Conservation (phyloP, 192 early-diverging fungal genomes). For the Umbelopsis sp. region DNA sequence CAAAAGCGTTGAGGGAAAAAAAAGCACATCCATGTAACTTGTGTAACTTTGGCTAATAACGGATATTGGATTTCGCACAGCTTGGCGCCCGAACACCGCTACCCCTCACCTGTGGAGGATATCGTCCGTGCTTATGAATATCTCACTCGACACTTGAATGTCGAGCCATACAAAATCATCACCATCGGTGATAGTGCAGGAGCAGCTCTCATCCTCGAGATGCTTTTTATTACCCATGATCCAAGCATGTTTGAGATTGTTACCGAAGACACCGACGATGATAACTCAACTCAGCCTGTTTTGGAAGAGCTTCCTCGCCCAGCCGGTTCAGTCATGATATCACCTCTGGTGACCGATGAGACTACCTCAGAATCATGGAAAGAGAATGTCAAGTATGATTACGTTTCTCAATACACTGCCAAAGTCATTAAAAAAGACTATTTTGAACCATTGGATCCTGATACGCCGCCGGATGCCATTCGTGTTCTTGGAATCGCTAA, state of each 20-base stretch:
- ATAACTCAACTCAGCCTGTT: background rate
- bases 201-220: slow-evolving; percentile 38
- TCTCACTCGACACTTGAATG: slow-evolving; percentile 25
- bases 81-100: slow-evolving; percentile 40
- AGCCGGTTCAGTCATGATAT: slow-evolving; percentile 36
- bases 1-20: background rate
- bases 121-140: slow-evolving; percentile 41
- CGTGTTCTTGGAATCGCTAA: slow-evolving; percentile 40
- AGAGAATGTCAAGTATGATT: slow-evolving; percentile 38
- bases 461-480: slow-evolving; percentile 16
- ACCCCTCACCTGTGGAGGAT: slow-evolving; percentile 43
- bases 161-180: slow-evolving; percentile 33
- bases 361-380: slow-evolving; percentile 41
- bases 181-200: slow-evolving; percentile 41
- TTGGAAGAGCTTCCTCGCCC: slow-evolving; percentile 41
- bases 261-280: slow-evolving; percentile 29
- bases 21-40: background rate
- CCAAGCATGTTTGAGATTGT: slow-evolving; percentile 44
- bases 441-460: slow-evolving; percentile 29
- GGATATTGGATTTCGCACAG: slow-evolving; percentile 17
- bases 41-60: slow-evolving; percentile 2
- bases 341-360: slow-evolving; percentile 42
- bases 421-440: slow-evolving; percentile 48
- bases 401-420: slow-evolving; percentile 40
- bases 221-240: slow-evolving; percentile 44